Evolutionary conservation across 2,329 filamentous ascomycete species (phyloP), one percentile per base, ranked within the genome.

Genomic region (Massarina eburnea): DNA sequence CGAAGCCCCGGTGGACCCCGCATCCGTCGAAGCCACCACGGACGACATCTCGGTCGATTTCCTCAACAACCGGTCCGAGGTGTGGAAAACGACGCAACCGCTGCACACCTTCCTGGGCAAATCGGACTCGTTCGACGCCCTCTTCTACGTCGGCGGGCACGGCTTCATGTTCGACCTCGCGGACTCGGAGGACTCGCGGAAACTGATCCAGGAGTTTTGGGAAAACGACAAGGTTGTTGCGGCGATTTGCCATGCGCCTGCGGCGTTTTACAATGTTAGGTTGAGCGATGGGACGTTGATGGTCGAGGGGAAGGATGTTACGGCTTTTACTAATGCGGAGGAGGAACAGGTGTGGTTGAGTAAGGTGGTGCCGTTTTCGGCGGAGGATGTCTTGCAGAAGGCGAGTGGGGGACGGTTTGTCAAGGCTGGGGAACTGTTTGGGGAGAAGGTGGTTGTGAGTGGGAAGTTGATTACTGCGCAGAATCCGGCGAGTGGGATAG

Each of bases 191-290:
- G 72, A 74, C n/a, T 83, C 80, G 20, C 79, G 82, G 54, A 71
- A 77, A 50, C 70, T 89, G 27, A 81, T 85, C 58, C 71, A 74
- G 49, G 82, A 86, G 64, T 87, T 89, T 64, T 79, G 76, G 58
- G 71, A 73, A 30, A 75, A 77, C 3, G 80, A 77, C 51, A 87
- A 87, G 74, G 74, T 82, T 43, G 78, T 88, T 12, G 73, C 81
- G 0, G 82, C 85, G 3, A 83, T 89, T 36, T 88, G 85, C 73
- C 85, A 89, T 69, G 85, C 83, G 5, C 82, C 85, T 2, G 80
- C 80, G 3, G 85, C 79, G 10, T 73, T 89, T 14, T 74, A 78
- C 39, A 77, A 84, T 54, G 84, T 80, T 27, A 80, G 76, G 50
- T 52, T 70, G 4, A 55, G 51, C 8, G 71, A 77, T 49, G 82